A percentile compares a stretch with the other conserved stretches of the same genome.
Conservation (phyloP, 768 basidiomycete genomes). For the Tylopilus balloui region DNA sequence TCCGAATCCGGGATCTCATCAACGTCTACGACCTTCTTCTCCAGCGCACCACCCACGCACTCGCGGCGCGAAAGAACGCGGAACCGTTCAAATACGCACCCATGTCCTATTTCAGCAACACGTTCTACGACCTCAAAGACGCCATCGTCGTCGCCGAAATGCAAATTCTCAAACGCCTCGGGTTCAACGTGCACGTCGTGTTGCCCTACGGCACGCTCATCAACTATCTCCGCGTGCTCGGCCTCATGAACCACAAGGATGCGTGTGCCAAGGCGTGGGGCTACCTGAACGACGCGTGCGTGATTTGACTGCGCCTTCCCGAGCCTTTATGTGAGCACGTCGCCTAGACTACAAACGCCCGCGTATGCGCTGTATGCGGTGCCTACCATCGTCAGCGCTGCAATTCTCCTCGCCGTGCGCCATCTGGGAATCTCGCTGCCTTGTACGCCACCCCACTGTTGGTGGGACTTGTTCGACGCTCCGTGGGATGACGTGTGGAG, state of each 20-base stretch:
- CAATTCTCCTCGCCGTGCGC: constrained; percentile 78
- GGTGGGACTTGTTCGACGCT: constrained; percentile 96
- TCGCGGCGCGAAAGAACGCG: constrained; percentile 26
- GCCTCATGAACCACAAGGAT: constrained; percentile 66
- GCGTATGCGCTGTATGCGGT: constrained; percentile 88
- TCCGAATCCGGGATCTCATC: constrained; percentile 90
- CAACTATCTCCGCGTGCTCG: constrained; percentile 89
- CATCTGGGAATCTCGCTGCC: constrained; percentile 73
- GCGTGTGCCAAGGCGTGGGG: constrained; percentile 86
- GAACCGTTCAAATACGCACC: constrained; percentile 63
- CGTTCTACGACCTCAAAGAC: constrained; percentile 94
- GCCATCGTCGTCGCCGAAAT: constrained; percentile 92
- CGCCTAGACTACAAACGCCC: constrained; percentile 82
- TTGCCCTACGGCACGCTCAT: constrained; percentile 92
- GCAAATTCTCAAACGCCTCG: constrained; percentile 94
- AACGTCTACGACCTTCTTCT: constrained; percentile 89
- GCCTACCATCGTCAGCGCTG: constrained; percentile 84
- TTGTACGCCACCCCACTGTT: constrained; percentile 62
- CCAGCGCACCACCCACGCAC: constrained; percentile 62
- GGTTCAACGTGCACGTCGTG: constrained; percentile 91
- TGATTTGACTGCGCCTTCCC: constrained; percentile 16
- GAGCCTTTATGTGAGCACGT: neutral
- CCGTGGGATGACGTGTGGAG: constrained; percentile 85
- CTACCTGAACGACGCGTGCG: constrained; percentile 93
- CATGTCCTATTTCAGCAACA: constrained; percentile 85